Percentiles rank a stretch among this genome's conserved stretches.
phyloP scores from a whole-genome alignment of 495 filamentous ascomycete species.

The Alectoria sarmentosa region DNA sequence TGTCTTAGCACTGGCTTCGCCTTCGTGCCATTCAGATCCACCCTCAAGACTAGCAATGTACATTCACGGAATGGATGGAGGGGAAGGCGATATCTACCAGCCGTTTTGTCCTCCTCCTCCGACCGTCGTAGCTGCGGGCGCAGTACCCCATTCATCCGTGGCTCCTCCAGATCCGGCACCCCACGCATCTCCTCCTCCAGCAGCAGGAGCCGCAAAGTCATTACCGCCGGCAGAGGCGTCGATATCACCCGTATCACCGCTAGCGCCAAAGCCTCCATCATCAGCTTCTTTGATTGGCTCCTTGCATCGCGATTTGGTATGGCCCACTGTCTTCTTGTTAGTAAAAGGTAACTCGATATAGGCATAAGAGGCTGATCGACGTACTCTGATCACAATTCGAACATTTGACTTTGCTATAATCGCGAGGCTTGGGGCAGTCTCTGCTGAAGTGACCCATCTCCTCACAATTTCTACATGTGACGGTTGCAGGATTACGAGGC shows the following conservation, averaged over 20 bases:
- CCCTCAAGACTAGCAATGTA: background rate
- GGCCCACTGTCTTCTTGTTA: conserved; percentile 49
- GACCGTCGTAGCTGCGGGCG: background rate
- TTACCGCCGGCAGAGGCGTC: conserved; percentile 9
- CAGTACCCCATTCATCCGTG: conserved; percentile 9
- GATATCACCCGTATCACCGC: conserved; percentile 6
- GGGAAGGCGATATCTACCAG: background rate
- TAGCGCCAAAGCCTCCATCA: conserved; percentile 16
- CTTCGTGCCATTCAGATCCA: too few species aligned
- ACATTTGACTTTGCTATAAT: conserved; percentile 72
- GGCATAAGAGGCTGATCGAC: conserved; percentile 21
- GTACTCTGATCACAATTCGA: conserved; percentile 63
- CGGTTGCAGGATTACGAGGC: conserved; percentile 40
- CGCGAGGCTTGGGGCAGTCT: conserved; percentile 70
- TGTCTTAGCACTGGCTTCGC: background rate
- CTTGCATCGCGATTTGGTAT: conserved; percentile 57
- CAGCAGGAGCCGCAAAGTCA: conserved; percentile 10
- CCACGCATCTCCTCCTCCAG: background rate
- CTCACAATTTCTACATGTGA: conserved; percentile 66
- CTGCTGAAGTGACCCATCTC: conserved; percentile 60
- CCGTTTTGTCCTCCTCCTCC: background rate
- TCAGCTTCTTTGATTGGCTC: conserved; percentile 34
- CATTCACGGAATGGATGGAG: background rate
- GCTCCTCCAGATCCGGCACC: conserved; percentile 5
- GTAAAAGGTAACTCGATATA: background rate